Evolutionary conservation across 2,329 filamentous ascomycete species (phyloP).

Genomic region (Colletotrichum sp.): DNA sequence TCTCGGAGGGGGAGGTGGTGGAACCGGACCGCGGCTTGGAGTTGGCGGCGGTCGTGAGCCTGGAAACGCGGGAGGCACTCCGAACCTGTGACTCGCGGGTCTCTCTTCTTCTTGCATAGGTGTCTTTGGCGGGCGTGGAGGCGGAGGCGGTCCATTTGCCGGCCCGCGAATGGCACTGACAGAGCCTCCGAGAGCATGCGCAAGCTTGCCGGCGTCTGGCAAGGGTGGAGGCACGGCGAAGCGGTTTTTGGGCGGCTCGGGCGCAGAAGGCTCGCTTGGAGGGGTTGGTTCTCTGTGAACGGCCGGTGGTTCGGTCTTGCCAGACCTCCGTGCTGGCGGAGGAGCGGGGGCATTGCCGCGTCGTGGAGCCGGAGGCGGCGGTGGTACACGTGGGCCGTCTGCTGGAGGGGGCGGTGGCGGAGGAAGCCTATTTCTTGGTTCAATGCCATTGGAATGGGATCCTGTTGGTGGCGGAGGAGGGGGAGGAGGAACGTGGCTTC

Average conservation of each 20-base stretch:
- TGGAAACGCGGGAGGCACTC: slow-evolving; percentile 80
- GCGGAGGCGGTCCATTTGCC: slow-evolving; percentile 64
- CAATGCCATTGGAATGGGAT: slow-evolving; percentile 36
- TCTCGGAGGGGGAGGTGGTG: slow-evolving; percentile 70
- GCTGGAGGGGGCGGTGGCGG: slow-evolving; percentile 37
- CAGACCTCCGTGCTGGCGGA: slow-evolving; percentile 64
- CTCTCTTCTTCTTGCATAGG: slow-evolving; percentile 70
- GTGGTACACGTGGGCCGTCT: slow-evolving; percentile 46
- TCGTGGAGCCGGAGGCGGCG: slow-evolving; percentile 33
- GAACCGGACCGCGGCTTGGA: slow-evolving; percentile 72
- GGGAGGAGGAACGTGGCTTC: slow-evolving; percentile 23
- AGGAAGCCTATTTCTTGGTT: slow-evolving; percentile 36
- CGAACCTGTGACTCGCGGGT: slow-evolving; percentile 62
- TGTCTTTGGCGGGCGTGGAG: slow-evolving; percentile 72
- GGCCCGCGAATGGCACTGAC: slow-evolving; percentile 33
- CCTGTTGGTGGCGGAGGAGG: slow-evolving; percentile 28
- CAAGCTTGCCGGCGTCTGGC: slow-evolving; percentile 88
- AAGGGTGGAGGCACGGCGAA: slow-evolving; percentile 72
- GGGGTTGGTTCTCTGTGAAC: slow-evolving; percentile 54
- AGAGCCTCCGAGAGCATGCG: slow-evolving; percentile 54
- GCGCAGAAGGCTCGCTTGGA: slow-evolving; percentile 74
- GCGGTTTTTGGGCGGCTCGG: slow-evolving; percentile 58
- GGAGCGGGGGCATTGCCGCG: slow-evolving; percentile 58
- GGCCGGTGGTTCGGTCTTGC: slow-evolving; percentile 50
- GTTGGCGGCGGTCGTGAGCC: slow-evolving; percentile 76